Conservation (phyloP, 306 rosid species). For the Cicer yamashitae region DNA sequence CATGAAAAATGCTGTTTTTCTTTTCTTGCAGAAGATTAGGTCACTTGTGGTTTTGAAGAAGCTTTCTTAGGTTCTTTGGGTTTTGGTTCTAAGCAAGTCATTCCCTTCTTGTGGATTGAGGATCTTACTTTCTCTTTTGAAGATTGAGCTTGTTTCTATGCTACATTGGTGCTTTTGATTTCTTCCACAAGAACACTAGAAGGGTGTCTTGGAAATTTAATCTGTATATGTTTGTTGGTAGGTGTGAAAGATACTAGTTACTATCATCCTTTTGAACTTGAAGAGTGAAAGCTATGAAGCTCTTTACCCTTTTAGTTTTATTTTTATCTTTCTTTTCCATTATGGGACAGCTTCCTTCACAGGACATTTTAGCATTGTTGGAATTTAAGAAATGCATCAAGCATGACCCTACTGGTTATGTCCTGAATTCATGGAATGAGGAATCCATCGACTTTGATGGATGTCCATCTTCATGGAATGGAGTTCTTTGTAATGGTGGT, state of each 20-base stretch:
- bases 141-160: slow-evolving; percentile 41
- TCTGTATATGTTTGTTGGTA: slow-evolving; percentile 28
- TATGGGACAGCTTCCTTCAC: slow-evolving; percentile 94
- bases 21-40: slow-evolving; percentile 44
- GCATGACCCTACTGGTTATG: slow-evolving; percentile 94
- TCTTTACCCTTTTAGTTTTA: slow-evolving; percentile 62
- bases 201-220: slow-evolving; percentile 41
- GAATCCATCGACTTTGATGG: slow-evolving; percentile 97
- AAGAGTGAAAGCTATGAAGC: slow-evolving; percentile 57
- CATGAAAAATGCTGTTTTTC: slow-evolving; percentile 27
- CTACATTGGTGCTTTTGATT: slow-evolving; percentile 8
- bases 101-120: slow-evolving; percentile 37
- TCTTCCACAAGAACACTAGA: slow-evolving; percentile 32
- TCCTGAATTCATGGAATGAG: slow-evolving; percentile 91
- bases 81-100: slow-evolving; percentile 33
- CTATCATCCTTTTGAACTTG: slow-evolving; percentile 34
- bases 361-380: slow-evolving; percentile 87
- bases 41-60: slow-evolving; percentile 38
- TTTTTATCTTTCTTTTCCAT: slow-evolving; percentile 66
- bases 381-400: slow-evolving; percentile 90
- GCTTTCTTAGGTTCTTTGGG: slow-evolving; percentile 18
- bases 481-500: slow-evolving; percentile 86
- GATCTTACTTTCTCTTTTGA: slow-evolving; percentile 30
- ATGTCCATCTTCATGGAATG: slow-evolving; percentile 98
- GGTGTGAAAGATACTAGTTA: slow-evolving; percentile 30